phyloP scores from a whole-genome alignment of 2,329 filamentous ascomycete species.

The Ceratocystiopsis minuta region DNA sequence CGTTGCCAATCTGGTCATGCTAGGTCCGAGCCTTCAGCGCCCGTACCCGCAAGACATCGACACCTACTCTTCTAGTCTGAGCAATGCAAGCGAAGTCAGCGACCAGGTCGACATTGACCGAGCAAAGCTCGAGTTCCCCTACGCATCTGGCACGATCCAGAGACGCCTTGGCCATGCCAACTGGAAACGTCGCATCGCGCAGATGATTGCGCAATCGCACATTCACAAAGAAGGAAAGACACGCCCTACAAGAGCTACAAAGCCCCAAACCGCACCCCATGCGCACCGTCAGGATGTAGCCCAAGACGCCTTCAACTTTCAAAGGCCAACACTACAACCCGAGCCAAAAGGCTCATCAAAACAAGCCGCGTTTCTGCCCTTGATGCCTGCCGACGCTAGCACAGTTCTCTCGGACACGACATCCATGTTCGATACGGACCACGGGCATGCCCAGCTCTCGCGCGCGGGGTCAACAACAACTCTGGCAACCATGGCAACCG shows the following conservation, averaged over 20 bases:
- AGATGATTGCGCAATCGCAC: constrained; percentile 4
- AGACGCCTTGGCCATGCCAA: constrained; percentile 6
- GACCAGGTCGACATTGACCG: constrained; percentile 6
- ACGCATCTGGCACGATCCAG: constrained; percentile 6
- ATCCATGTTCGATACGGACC: constrained; percentile 3
- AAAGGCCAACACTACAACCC: constrained; percentile 4
- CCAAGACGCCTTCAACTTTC: constrained; percentile 8
- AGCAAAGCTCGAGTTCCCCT: constrained; percentile 6
- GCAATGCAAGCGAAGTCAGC: constrained; percentile 4
- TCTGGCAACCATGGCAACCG: constrained; percentile 4
- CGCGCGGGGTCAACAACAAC: constrained; percentile 4
- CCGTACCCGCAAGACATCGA: constrained; percentile 8
- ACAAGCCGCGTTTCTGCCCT: constrained; percentile 1
- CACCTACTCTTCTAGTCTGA: constrained; percentile 4
- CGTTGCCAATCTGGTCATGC: constrained; percentile 5
- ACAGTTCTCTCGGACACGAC: constrained; percentile 4
- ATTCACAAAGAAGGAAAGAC: constrained; percentile 4
- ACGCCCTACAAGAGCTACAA: neutral
- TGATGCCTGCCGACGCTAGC: constrained; percentile 3
- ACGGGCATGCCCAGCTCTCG: neutral
- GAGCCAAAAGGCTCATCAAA: neutral
- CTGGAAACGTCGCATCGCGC: constrained; percentile 6
- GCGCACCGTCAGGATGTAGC: constrained; percentile 5
- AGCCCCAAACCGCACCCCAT: neutral
- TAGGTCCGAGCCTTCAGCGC: constrained; percentile 6